These are phyloP conservation scores for Silene latifolia DNA, from an alignment of 148 eudicot species.

Conservation along the genomic window DNA sequence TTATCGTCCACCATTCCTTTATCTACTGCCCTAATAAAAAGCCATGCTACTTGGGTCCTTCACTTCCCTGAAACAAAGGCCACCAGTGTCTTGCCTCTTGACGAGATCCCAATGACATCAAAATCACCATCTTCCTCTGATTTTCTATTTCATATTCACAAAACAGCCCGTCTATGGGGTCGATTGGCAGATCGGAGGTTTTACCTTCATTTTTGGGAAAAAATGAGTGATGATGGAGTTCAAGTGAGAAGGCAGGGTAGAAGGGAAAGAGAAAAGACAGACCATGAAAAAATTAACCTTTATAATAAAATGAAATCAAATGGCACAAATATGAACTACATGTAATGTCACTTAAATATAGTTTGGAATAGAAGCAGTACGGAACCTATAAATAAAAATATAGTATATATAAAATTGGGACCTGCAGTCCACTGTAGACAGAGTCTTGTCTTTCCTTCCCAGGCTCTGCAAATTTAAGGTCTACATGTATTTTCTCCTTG, in stretches of 20 bases:
- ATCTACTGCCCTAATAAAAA: no score
- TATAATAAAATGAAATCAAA: not conserved
- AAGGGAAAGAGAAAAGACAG: not conserved
- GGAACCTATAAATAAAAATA: not conserved
- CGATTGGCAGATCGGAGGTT: no score
- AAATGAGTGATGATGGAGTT: not conserved
- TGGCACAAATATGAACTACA: not conserved
- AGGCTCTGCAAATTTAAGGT: constrained; percentile 80
- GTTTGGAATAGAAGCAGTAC: not conserved
- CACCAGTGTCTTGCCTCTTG: no score
- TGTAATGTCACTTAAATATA: not conserved
- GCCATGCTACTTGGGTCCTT: no score
- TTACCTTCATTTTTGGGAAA: no score
- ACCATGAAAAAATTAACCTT: not conserved
- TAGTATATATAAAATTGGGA: constrained; percentile 16
- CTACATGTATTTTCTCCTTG: constrained; percentile 56
- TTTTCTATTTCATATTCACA: not conserved
- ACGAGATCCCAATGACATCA: no score
- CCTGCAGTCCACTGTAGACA: constrained; percentile 86
- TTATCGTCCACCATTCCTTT: no score
- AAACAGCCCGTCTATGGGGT: not conserved
- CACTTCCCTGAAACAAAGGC: no score
- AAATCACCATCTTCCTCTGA: no score
- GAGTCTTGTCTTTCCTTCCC: constrained; percentile 99
- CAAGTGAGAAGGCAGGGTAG: not conserved